These are phyloP conservation scores for Rubia tinctorum DNA, from an alignment of 305 asterid species.

Conservation along the genomic window DNA sequence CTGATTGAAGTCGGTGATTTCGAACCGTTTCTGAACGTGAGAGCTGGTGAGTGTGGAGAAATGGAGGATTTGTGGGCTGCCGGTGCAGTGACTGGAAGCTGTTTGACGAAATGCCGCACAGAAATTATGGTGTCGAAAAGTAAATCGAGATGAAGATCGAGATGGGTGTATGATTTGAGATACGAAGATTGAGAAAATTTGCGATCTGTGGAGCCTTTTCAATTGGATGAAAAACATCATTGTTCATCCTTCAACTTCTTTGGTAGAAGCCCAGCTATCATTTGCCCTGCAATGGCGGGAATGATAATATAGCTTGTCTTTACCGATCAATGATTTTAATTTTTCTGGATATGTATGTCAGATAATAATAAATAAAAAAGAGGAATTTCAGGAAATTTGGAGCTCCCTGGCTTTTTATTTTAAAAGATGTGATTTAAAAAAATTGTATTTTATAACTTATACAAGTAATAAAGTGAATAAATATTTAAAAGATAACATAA, in stretches of 20 bases:
- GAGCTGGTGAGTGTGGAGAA: constrained; percentile 18
- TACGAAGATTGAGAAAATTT: constrained; percentile 16
- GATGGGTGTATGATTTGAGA: constrained; percentile 26
- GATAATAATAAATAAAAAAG: too few relatives aligned
- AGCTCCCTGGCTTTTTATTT: too few relatives aligned
- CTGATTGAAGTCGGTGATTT: constrained; percentile 31
- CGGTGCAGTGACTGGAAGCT: constrained; percentile 11
- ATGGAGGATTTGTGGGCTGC: constrained; percentile 14
- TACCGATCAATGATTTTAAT: too few relatives aligned
- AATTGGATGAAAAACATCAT: constrained; percentile 39
- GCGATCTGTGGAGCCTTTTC: constrained; percentile 41
- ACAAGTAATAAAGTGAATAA: too few relatives aligned
- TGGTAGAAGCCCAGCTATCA: too few relatives aligned
- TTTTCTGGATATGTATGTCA: too few relatives aligned
- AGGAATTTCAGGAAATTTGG: too few relatives aligned
- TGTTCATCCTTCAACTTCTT: constrained; percentile 4
- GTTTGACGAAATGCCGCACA: constrained; percentile 67
- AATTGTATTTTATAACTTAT: too few relatives aligned
- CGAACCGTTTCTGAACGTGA: constrained; percentile 21
- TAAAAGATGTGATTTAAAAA: too few relatives aligned
- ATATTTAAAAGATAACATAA: too few relatives aligned
- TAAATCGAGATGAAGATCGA: neutral
- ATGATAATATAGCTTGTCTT: too few relatives aligned
- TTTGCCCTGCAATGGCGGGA: too few relatives aligned
- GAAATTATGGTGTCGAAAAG: constrained; percentile 8